Conservation (phyloP, 2,329 filamentous ascomycete genomes). For the Monilinia vaccinii-corymbosi region DNA sequence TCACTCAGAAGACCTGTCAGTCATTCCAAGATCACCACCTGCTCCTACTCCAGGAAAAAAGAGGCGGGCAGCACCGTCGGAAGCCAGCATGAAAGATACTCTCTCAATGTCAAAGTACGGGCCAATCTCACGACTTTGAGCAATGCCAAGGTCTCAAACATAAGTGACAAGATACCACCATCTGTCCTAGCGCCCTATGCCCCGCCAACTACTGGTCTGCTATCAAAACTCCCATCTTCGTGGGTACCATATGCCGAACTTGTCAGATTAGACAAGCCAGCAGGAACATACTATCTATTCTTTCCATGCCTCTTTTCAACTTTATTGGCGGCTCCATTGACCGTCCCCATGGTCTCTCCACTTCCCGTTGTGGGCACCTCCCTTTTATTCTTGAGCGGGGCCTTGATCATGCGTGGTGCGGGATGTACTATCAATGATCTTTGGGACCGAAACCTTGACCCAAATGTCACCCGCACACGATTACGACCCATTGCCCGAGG, state of each 20-base stretch:
- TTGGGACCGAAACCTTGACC: conserved; percentile 82
- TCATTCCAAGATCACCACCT: neutral
- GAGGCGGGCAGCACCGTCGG: neutral
- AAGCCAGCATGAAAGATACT: neutral
- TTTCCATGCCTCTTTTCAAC: conserved; percentile 82
- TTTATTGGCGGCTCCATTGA: conserved; percentile 65
- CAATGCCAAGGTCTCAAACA: neutral
- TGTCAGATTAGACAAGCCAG: conserved; percentile 70
- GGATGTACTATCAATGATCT: conserved; percentile 87
- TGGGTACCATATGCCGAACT: conserved; percentile 78
- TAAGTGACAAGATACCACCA: neutral
- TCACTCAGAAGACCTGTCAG: neutral
- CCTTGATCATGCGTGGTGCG: conserved; percentile 77
- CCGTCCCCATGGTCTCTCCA: conserved; percentile 50
- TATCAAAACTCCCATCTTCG: conserved; percentile 58
- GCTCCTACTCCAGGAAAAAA: neutral
- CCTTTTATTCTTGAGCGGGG: conserved; percentile 64
- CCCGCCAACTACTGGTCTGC: conserved; percentile 60
- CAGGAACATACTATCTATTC: conserved; percentile 76
- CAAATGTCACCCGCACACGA: conserved; percentile 66
- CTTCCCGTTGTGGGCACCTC: conserved; percentile 54
- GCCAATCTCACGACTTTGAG: neutral
- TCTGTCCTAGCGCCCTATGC: neutral
- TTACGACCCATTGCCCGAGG: conserved; percentile 73
- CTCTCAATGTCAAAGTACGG: neutral